Evolutionary conservation across 495 filamentous ascomycete species (phyloP), one percentile per base, ranked within the genome.

Genomic region (Penicillium salamii): DNA sequence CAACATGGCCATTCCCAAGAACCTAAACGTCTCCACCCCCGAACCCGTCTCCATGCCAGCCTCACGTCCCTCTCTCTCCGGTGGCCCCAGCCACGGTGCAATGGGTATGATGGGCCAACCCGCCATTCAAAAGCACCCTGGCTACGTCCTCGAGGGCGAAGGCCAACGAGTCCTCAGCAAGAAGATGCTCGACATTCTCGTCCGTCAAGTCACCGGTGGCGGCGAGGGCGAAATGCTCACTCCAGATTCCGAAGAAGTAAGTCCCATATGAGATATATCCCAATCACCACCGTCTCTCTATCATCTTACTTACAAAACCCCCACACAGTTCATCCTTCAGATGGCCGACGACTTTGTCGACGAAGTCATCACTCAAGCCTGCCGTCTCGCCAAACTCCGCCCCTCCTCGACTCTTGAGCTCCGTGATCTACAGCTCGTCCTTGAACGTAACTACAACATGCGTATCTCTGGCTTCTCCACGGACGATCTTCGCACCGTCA

Each of bases 371-470:
- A 85, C 85, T 47, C 75, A 81, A 14, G 90, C 93, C 23, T 98
- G 93, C 71, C 87, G 87, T 54, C 83, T 95, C 42, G 90, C 93
- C 59, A 98, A 97, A 69, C 81, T 95, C 36, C 87, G 93, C 20
- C 85, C 86, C n/a, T 90, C 88, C 9, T 87, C 89, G 47, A 82
- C 84, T 0, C 84, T 98, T 7, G 93, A 98, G 55, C 85, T 96
- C 40, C 88, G 90, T 53, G 93, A 98, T 64, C 80, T 98, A 41
- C 93, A 97, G 70, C 85, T 97, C 26, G 85, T 96, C 19, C 85
- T 98, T 14, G 93, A 98, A 72, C 88, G 95, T 47, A 91, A 90
- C 65, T 97, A 95, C 81, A 97, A 97, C 69, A 97, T 97, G 72
- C 88, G 93, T 48, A 89, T 97, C 49, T 95, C 93, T 0, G 93